Percentiles rank a stretch among this genome's conserved stretches.
phyloP scores from a whole-genome alignment of 495 filamentous ascomycete genomes.

The Poronia punctata region DNA sequence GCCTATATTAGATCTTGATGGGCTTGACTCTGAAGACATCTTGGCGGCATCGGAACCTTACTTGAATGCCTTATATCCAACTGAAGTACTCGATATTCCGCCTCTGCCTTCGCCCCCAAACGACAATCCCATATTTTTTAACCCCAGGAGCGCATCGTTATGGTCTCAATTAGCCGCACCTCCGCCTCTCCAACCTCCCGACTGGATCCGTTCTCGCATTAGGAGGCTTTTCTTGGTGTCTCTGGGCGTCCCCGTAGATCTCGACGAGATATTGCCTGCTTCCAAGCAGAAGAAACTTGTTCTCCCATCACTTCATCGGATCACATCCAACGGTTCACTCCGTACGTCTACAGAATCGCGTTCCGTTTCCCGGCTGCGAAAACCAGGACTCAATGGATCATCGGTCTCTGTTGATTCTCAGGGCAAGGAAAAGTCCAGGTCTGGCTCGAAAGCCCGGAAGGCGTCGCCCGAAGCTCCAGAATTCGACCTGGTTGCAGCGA shows the following conservation, averaged over 20 bases:
- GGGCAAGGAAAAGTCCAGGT: conserved; percentile 33
- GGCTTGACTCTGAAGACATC: conserved; percentile 48
- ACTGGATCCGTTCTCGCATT: conserved; percentile 96
- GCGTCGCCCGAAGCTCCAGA: conserved; percentile 62
- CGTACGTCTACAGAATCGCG: conserved; percentile 42
- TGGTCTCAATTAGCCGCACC: conserved; percentile 96
- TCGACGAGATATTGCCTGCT: conserved; percentile 93
- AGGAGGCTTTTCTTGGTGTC: conserved; percentile 93
- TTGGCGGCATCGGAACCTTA: conserved; percentile 45
- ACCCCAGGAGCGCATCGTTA: conserved; percentile 70
- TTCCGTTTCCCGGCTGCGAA: conserved; percentile 44
- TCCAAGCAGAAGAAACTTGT: conserved; percentile 98
- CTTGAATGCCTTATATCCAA: conserved; percentile 51
- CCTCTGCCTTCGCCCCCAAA: conserved; percentile 41
- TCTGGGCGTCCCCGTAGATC: conserved; percentile 88
- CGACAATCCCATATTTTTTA: conserved; percentile 57
- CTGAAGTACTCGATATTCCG: conserved; percentile 40
- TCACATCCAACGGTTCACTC: conserved; percentile 45
- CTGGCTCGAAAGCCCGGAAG: conserved; percentile 39
- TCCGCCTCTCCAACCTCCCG: conserved; percentile 88
- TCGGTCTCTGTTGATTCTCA: conserved; percentile 50
- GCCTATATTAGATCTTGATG: conserved; percentile 68
- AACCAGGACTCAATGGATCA: conserved; percentile 45
- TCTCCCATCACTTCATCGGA: conserved; percentile 72
- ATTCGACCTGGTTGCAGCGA: conserved; percentile 71